phyloP scores from a whole-genome alignment of 2,329 filamentous ascomycete species.

The Exophiala sp. region DNA sequence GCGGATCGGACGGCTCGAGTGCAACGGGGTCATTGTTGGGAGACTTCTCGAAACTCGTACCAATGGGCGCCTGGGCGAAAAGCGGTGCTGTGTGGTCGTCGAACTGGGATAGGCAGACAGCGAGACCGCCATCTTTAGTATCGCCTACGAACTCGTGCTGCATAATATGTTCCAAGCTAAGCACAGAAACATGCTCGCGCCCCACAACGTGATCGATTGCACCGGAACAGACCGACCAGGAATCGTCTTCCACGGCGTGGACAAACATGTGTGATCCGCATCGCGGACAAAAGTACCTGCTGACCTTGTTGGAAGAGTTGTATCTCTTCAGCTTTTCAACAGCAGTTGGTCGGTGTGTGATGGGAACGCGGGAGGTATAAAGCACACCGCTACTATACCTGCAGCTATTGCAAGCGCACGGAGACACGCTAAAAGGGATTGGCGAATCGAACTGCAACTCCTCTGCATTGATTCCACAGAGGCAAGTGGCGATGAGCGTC shows the following conservation, averaged over 20 bases:
- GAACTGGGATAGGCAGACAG: constrained; percentile 23
- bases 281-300: constrained; percentile 26
- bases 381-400: constrained; percentile 48
- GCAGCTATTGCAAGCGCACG: constrained; percentile 55
- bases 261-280: constrained; percentile 33
- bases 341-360: constrained; percentile 36
- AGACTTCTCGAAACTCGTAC: background rate
- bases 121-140: constrained; percentile 27
- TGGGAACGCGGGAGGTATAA: constrained; percentile 42
- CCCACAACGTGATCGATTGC: constrained; percentile 19
- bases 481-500: constrained; percentile 18
- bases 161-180: constrained; percentile 23
- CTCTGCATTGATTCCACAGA: constrained; percentile 23
- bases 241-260: constrained; percentile 26
- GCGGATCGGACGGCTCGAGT: background rate
- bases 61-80: constrained; percentile 14
- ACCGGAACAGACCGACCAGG: constrained; percentile 26
- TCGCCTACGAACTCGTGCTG: constrained; percentile 28
- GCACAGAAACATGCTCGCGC: constrained; percentile 18
- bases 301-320: constrained; percentile 40
- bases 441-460: constrained; percentile 14
- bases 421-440: constrained; percentile 19
- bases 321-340: constrained; percentile 43
- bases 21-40: background rate
- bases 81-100: constrained; percentile 32